Evolutionary conservation across 768 basidiomycete species (phyloP), one percentile per base, ranked within the genome.

Genomic region (Hericium erinaceus): DNA sequence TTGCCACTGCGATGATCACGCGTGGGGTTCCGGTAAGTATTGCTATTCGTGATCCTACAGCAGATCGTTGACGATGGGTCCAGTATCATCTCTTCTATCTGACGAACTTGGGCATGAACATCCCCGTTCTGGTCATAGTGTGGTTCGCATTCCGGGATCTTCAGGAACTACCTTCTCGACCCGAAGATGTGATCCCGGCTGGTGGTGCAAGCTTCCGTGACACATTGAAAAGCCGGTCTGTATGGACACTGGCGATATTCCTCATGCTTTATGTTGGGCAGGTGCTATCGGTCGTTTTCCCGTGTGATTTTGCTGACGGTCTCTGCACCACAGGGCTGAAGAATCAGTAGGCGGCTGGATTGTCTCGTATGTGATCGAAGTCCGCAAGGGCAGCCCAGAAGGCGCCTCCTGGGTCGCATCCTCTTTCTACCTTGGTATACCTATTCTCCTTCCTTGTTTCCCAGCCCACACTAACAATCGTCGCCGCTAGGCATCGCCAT

Each of bases 321-420:
- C 9, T 46, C 44, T 46, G n/a, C 16, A 33, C 33, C 33, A 33
- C 44, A 46, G 44, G n/a, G 44, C 44, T n/a, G 44, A 46, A 20
- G 44, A 46, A 20, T 46, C 44, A 46, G 44, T 46, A 18, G 67
- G 66, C 26, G 68, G 68, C 1, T 69, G 67, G 68, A 69, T 68
- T 39, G 67, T 69, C 2, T 64, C 68, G 0, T 69, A 64, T 54
- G 57, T 68, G 18, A 60, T 67, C 20, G 60, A 66, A 24, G 68
- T 66, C 22, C 63, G 67, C 48, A 60, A 68, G 15, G 67, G 67
- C 50, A 64, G 57, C 28, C 65, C 67, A 1, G 64, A 67, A 40
- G 62, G 67, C 11, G 67, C 68, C 5, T 67, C 67, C 3, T 69
- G 67, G 65, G 67, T 67, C 4, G 66, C 68, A 10, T 67, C 65